Evolutionary conservation across 805 yeast genomes (phyloP).

Genomic region (Lipomyces oligophaga): DNA sequence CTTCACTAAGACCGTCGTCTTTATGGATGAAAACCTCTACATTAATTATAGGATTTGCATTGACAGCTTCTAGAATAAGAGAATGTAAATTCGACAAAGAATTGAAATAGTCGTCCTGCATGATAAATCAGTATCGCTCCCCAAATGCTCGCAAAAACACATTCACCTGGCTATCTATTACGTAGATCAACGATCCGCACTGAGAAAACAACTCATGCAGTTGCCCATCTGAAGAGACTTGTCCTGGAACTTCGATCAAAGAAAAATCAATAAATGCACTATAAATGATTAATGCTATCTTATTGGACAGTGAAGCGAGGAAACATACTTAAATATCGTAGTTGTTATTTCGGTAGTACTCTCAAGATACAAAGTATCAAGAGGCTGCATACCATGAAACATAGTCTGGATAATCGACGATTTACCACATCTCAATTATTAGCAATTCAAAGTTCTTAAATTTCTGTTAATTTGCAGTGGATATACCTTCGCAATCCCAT

Average conservation of each 20-base stretch:
- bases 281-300: not conserved
- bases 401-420: constrained; percentile 94
- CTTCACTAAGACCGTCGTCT: constrained; percentile 92
- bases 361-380: constrained; percentile 86
- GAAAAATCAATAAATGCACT: constrained; percentile 75
- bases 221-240: constrained; percentile 82
- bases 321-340: constrained; percentile 11
- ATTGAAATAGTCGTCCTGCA: constrained; percentile 77
- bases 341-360: constrained; percentile 49
- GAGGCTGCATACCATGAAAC: constrained; percentile 93
- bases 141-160: not conserved
- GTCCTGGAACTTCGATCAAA: constrained; percentile 94
- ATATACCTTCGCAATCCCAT: constrained; percentile 25
- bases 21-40: constrained; percentile 93
- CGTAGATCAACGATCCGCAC: constrained; percentile 89
- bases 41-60: constrained; percentile 77
- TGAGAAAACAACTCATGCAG: constrained; percentile 73
- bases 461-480: not conserved
- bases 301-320: not conserved
- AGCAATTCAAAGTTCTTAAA: not conserved
- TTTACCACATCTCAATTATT: constrained; percentile 56
- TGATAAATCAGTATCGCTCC: constrained; percentile 32
- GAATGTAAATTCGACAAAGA: constrained; percentile 85
- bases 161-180: constrained; percentile 61
- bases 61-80: constrained; percentile 82